Evolutionary conservation across 192 early-diverging fungal genomes (phyloP).

Genomic region (Borealophlyctis nickersoniae): DNA sequence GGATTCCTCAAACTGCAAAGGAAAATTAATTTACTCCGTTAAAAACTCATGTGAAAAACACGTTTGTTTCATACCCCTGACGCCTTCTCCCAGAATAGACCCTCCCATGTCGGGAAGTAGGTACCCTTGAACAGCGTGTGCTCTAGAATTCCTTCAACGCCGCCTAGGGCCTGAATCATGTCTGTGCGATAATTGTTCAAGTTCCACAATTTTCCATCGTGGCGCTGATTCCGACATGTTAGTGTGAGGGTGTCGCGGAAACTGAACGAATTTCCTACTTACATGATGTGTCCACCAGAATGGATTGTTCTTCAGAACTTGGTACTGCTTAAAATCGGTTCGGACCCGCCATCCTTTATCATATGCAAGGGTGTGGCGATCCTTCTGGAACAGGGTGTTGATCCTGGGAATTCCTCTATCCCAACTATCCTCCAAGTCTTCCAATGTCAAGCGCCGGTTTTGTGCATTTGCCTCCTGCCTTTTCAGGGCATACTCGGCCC

Average conservation of each 20-base stretch:
- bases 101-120: constrained; percentile 97
- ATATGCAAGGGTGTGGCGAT: constrained; percentile 97
- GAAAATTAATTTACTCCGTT: constrained; percentile 27
- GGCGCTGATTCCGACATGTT: constrained; percentile 38
- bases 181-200: constrained; percentile 97
- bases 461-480: constrained; percentile 94
- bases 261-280: constrained; percentile 7
- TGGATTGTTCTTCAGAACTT: constrained; percentile 90
- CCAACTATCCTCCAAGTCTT: constrained; percentile 98
- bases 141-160: constrained; percentile 97
- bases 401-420: constrained; percentile 98
- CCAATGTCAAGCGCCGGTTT: constrained; percentile 95
- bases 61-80: too few relatives aligned
- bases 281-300: constrained; percentile 90
- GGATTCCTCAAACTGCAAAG: constrained; percentile 57
- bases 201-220: constrained; percentile 91
- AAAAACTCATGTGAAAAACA: too few relatives aligned
- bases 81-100: constrained; percentile 94
- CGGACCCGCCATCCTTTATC: constrained; percentile 99
- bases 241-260: background rate
- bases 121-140: constrained; percentile 99
- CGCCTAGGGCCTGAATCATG: constrained; percentile 98
- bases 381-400: constrained; percentile 98
- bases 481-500: constrained; percentile 98
- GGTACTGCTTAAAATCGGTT: constrained; percentile 97